A percentile compares a stretch with the other conserved stretches of the same genome.
Evolutionary conservation across 257 asterid genomes (phyloP).

Genomic region (Salvia hispanica): DNA sequence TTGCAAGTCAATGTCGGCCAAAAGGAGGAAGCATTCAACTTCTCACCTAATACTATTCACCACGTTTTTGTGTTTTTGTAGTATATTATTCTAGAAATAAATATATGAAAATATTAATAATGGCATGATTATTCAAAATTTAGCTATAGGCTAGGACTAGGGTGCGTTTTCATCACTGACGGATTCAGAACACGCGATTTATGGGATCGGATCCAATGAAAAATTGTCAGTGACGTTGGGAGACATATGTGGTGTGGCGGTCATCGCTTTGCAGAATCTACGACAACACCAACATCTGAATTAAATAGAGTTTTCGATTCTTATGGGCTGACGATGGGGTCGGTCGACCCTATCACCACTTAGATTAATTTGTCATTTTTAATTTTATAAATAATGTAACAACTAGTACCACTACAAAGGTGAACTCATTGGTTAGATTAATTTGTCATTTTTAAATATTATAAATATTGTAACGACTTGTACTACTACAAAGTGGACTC

Average conservation of each 20-base stretch:
- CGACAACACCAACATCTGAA: too few relatives aligned
- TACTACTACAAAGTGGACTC: not conserved
- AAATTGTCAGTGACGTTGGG: too few relatives aligned
- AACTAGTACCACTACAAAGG: not conserved
- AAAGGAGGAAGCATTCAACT: constrained; percentile 4
- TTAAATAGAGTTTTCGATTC: too few relatives aligned
- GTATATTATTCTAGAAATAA: not conserved
- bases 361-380: too few relatives aligned
- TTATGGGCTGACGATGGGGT: too few relatives aligned
- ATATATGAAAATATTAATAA: not conserved
- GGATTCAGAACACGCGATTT: too few relatives aligned
- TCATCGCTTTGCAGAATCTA: too few relatives aligned
- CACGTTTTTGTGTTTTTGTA: constrained; percentile 3
- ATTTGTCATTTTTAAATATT: not conserved
- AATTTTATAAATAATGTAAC: not conserved
- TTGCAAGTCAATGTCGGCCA: constrained; percentile 1
- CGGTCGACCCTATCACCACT: too few relatives aligned
- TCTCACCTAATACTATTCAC: not conserved
- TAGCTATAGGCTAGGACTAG: not conserved
- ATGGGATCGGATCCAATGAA: too few relatives aligned
- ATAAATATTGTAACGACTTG: not conserved
- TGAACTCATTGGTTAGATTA: not conserved
- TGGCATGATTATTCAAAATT: not conserved
- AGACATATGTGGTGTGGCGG: too few relatives aligned
- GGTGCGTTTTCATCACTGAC: not conserved